Percentiles rank a stretch among this genome's conserved stretches.
phyloP scores from a whole-genome alignment of 1,139 yeast genomes.

The Lodderomyces parapsilosis region DNA sequence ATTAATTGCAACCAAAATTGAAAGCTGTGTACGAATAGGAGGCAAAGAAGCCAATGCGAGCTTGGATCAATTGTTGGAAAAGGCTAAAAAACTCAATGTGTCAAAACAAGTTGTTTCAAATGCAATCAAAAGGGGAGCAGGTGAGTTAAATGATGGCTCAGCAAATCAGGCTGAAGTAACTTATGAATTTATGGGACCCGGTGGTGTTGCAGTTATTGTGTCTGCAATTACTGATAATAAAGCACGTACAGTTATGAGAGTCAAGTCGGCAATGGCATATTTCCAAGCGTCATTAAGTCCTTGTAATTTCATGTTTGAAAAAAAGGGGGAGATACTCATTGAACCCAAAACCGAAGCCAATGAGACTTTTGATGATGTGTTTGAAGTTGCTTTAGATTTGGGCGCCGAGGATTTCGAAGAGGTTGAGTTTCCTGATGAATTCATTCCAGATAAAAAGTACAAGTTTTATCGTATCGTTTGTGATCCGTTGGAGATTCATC shows the following conservation, averaged over 20 bases:
- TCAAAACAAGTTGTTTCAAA: conserved; percentile 82
- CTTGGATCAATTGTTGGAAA: conserved; percentile 71
- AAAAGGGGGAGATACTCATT: conserved; percentile 69
- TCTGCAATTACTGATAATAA: conserved; percentile 90
- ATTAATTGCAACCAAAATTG: conserved; percentile 69
- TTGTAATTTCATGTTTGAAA: conserved; percentile 71
- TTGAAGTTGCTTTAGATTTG: conserved; percentile 72
- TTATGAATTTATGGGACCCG: conserved; percentile 95
- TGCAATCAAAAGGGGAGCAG: conserved; percentile 84
- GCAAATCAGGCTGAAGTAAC: conserved; percentile 37
- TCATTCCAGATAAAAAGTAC: conserved; percentile 31
- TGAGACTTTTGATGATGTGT: conserved; percentile 56
- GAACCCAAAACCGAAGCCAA: conserved; percentile 35
- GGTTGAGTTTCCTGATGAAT: conserved; percentile 40
- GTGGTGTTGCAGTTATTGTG: conserved; percentile 80
- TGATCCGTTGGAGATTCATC: conserved; percentile 60
- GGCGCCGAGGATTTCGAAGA: conserved; percentile 84
- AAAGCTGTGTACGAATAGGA: conserved; percentile 62
- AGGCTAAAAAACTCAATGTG: conserved; percentile 75
- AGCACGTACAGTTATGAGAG: conserved; percentile 72
- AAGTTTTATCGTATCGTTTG: conserved; percentile 44
- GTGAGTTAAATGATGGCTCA: conserved; percentile 41
- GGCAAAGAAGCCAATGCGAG: conserved; percentile 67
- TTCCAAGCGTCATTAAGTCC: conserved; percentile 74
- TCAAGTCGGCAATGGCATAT: conserved; percentile 75